Percentiles rank a stretch among this genome's conserved stretches.
These are phyloP conservation scores for Termitomyces sp. DNA, from an alignment of 768 basidiomycete genomes.

Conservation along the genomic window DNA sequence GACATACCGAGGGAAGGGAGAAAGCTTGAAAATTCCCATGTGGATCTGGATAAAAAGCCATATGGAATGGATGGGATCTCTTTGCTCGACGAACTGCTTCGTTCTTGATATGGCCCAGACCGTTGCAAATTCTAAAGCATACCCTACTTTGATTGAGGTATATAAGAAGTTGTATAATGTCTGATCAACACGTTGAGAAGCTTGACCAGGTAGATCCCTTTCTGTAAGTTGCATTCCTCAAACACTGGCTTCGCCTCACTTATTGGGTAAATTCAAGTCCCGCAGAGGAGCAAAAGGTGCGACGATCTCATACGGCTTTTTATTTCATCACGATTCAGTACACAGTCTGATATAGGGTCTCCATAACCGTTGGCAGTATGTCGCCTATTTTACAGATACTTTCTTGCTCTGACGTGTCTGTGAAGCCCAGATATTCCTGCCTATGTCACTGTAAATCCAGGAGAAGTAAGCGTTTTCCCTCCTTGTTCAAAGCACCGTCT, in stretches of 20 bases:
- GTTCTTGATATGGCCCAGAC: slow-evolving; percentile 21
- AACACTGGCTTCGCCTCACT: not conserved
- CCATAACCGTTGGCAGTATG: slow-evolving; percentile 75
- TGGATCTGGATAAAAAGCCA: not conserved
- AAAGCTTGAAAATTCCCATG: not conserved
- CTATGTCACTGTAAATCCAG: slow-evolving; percentile 55
- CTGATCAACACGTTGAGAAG: not conserved
- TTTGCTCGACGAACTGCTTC: not conserved
- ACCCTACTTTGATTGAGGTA: slow-evolving; percentile 56
- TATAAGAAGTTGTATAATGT: slow-evolving; percentile 3
- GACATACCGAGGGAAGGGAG: not conserved
- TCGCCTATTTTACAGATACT: slow-evolving; percentile 1
- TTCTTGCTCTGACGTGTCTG: not conserved
- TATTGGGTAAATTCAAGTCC: slow-evolving; percentile 18
- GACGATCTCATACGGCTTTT: not conserved
- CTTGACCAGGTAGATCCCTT: slow-evolving; percentile 59
- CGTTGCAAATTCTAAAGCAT: slow-evolving; percentile 51
- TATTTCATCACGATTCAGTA: not conserved
- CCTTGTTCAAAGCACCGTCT: not conserved
- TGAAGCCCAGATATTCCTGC: slow-evolving; percentile 61
- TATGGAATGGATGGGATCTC: not conserved
- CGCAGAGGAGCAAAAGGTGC: slow-evolving; percentile 54
- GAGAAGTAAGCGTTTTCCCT: slow-evolving; percentile 32
- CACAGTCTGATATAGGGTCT: slow-evolving; percentile 36
- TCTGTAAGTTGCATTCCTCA: slow-evolving; percentile 35